Evolutionary conservation across 2,329 filamentous ascomycete species (phyloP), one percentile per base, ranked within the genome.

Genomic region (Stenocarpella maydis): DNA sequence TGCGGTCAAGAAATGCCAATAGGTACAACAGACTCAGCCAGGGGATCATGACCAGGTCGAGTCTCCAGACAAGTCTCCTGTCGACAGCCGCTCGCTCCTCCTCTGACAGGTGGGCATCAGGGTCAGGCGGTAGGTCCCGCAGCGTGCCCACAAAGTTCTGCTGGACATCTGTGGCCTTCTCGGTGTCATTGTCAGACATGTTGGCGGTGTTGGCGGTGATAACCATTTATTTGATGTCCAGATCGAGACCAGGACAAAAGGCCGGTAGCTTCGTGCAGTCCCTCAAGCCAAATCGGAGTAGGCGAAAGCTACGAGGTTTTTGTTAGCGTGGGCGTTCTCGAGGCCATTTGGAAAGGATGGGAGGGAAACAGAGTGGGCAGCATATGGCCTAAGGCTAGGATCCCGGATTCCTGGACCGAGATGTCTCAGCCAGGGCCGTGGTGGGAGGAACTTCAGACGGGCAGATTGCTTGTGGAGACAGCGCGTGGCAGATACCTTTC

Each of bases 1-100:
- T 94, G 17, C 91, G 85, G 76, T 91, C 89, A 52, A 94, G 85
- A 77, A 94, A 94, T 71, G 90, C 91, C 65, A 93, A 85, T 1
- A 95, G 84, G 75, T 94, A 94, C 41, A 94, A 84, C 58, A 93
- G 82, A 69, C 88, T 73, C 74, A 80, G 77, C 79, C 79, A 80
- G 43, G 79, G 79, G 15, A 80, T 78, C 34, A 80, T 75, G 26
- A 76, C 77, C 52, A 73, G 71, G 54, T 80, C 79, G 2, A 80
- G 74, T 26, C 72, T 77, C 69, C 73, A 69, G 8, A 80, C 45
- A 4, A 80, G 73, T 34, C 76, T 77, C 28, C 76, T 76, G 65
- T 80, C 79, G 28, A 78, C 72, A 4, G 71, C 73, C 3, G 68
- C 76, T 65, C 74, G 75, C 64, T 80, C 76, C 2, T 69, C 75